Evolutionary conservation across 1,284 basidiomycete genomes (phyloP).

Genomic region (Agaricales sp.): DNA sequence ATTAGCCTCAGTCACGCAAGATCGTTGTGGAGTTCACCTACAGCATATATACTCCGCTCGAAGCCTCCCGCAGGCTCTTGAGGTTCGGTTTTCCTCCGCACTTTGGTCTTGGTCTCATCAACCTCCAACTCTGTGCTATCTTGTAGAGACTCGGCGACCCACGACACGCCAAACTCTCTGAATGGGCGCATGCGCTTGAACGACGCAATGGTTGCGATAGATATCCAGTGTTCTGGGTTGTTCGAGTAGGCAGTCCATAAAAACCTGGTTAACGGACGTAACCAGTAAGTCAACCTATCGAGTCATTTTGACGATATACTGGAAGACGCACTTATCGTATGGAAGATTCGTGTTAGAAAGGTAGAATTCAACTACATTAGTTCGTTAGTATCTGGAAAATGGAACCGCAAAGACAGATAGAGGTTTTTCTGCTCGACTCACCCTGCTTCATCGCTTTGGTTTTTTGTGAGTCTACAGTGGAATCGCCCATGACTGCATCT

Average conservation of each 20-base stretch:
- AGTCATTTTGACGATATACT: neutral
- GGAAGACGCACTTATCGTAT: constrained; percentile 68
- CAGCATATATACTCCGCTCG: constrained; percentile 76
- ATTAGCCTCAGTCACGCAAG: too few species aligned
- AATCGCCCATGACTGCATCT: constrained; percentile 9
- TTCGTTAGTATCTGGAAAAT: neutral
- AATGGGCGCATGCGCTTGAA: constrained; percentile 95
- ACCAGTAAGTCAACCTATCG: constrained; percentile 1
- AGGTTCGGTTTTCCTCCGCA: constrained; percentile 65
- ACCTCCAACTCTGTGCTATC: constrained; percentile 66
- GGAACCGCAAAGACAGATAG: neutral
- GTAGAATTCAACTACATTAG: constrained; percentile 84
- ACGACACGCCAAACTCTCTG: constrained; percentile 16
- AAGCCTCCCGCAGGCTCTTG: constrained; percentile 68
- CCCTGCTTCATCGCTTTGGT: constrained; percentile 11
- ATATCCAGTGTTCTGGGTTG: constrained; percentile 83
- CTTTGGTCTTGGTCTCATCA: constrained; percentile 62
- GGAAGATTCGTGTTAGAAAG: constrained; percentile 95
- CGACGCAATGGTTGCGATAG: constrained; percentile 79
- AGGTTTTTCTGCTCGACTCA: neutral
- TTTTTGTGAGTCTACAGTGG: constrained; percentile 9
- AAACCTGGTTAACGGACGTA: constrained; percentile 50
- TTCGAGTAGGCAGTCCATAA: constrained; percentile 86
- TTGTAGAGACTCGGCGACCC: constrained; percentile 58
- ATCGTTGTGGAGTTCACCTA: constrained; percentile 28